A percentile compares a stretch with the other conserved stretches of the same genome.
These are phyloP conservation scores for Salix arbutifolia DNA, from an alignment of 345 rosid genomes.

Conservation along the genomic window DNA sequence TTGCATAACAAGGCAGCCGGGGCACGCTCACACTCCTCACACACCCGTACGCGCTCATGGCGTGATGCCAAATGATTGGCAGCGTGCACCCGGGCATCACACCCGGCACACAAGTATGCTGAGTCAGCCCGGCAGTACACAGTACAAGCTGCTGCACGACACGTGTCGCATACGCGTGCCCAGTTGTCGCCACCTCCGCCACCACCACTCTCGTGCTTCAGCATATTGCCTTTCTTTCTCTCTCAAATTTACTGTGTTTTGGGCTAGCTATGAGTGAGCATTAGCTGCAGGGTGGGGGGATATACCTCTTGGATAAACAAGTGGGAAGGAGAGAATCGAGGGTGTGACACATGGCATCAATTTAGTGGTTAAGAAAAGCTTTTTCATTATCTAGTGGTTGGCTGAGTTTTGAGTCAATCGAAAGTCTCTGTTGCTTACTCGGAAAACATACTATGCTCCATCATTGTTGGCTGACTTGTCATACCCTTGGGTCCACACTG, in stretches of 20 bases:
- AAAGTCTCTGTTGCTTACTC: too few relatives aligned
- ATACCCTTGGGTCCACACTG: background rate
- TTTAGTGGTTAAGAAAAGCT: conserved; percentile 41
- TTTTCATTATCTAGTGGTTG: conserved; percentile 53
- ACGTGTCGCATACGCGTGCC: conserved; percentile 72
- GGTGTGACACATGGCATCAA: conserved; percentile 36
- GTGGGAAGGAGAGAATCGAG: conserved; percentile 37
- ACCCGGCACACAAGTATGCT: conserved; percentile 61
- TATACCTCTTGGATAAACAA: conserved; percentile 21
- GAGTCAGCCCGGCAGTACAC: conserved; percentile 82
- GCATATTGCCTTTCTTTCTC: conserved; percentile 31
- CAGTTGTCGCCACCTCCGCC: conserved; percentile 35
- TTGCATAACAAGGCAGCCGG: conserved; percentile 89
- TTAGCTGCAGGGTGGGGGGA: conserved; percentile 2
- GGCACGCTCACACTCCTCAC: conserved; percentile 73
- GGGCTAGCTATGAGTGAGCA: background rate
- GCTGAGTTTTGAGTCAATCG: conserved; percentile 19
- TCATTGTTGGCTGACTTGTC: background rate
- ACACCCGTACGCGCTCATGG: conserved; percentile 82
- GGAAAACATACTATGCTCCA: too few relatives aligned
- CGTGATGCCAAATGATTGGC: conserved; percentile 83
- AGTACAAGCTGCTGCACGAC: conserved; percentile 64
- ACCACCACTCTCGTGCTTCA: conserved; percentile 51
- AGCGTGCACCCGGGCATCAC: conserved; percentile 67
- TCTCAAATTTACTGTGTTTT: background rate